phyloP scores from a whole-genome alignment of 345 rosid genomes.

The Hirschfeldia incana region DNA sequence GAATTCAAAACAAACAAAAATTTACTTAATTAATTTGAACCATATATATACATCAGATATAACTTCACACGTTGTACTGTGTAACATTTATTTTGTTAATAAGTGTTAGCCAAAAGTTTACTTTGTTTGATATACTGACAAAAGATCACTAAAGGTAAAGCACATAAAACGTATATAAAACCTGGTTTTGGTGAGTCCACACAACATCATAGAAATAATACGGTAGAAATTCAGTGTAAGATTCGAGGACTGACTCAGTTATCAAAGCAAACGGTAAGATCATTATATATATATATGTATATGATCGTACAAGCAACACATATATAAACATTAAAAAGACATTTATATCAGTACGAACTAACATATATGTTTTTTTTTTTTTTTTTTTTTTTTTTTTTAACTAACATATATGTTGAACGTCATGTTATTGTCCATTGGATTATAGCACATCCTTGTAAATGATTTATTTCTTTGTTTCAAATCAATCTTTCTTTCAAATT shows the following conservation, averaged over 20 bases:
- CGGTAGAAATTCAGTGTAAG: conserved; percentile 23
- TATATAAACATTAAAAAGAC: background rate
- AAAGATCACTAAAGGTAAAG: conserved; percentile 15
- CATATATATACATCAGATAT: background rate
- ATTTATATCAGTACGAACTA: background rate
- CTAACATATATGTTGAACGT: conserved; percentile 17
- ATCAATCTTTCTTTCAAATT: conserved; percentile 30
- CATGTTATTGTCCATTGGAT: conserved; percentile 36
- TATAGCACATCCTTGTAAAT: conserved; percentile 16
- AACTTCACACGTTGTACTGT: background rate
- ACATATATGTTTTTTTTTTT: too few species aligned
- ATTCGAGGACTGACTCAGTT: conserved; percentile 34
- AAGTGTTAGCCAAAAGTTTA: conserved; percentile 21
- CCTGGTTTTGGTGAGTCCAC: conserved; percentile 33
- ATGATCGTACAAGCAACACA: conserved; percentile 31
- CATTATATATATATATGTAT: conserved; percentile 6
- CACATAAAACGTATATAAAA: conserved; percentile 31
- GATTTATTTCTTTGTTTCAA: conserved; percentile 23
- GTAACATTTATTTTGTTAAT: background rate
- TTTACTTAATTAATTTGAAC: background rate
- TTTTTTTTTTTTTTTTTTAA: too few species aligned
- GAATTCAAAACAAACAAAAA: background rate
- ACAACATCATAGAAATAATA: conserved; percentile 14
- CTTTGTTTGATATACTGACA: conserved; percentile 33
- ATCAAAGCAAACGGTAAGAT: conserved; percentile 28